Base-by-base conservation (phyloP, 192 early-diverging fungal species). In the Backusella macrospora region DNA sequence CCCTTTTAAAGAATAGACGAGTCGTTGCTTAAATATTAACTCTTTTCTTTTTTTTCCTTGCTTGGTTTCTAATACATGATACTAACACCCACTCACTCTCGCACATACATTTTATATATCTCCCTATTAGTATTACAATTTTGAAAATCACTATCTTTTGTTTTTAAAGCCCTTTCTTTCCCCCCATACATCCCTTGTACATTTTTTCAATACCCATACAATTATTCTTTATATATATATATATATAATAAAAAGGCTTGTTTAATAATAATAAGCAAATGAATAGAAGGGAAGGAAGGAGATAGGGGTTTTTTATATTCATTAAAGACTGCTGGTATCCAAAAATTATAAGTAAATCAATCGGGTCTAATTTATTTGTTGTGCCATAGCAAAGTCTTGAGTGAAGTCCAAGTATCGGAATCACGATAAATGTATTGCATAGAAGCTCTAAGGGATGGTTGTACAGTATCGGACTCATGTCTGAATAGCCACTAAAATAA, bases 381-480 rank as follows among this genome's bases (percentile, higher is more conserved):
- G 72, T 93, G 92, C 92, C 92, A 95, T 65, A 95, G 78, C 69
- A 91, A 87, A 71, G 86, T 94, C 75, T 84, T 86, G 26, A 94
- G 83, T 62, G 91, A 89, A 46, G 82, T 80, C 91, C 93, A 96
- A 65, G 81, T 79, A 81, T 93, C 88, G 10, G 94, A 96, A 75
- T 98, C 96, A 44, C 91, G 87, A 82, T 98, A 98, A 29, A 98
- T 84, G 72, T 98, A 98, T 69, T 92, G 90, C 97, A 99, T 99
- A 23, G 95, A 96, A 46, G 92, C 87, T 82, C 92, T 91, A 42
- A 99, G 86, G n/a, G 94, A 96, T 23, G 93, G 88, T 81, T 98
- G 96, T 59, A 99, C 87, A 9, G 90, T 87, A 68, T 95, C 90
- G 63, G 90, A 89, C 81, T 99, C 90, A 68, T 96, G 87, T 65